These are phyloP conservation scores for Syzygium jambos DNA, from an alignment of 345 rosid genomes.

Conservation along the genomic window DNA sequence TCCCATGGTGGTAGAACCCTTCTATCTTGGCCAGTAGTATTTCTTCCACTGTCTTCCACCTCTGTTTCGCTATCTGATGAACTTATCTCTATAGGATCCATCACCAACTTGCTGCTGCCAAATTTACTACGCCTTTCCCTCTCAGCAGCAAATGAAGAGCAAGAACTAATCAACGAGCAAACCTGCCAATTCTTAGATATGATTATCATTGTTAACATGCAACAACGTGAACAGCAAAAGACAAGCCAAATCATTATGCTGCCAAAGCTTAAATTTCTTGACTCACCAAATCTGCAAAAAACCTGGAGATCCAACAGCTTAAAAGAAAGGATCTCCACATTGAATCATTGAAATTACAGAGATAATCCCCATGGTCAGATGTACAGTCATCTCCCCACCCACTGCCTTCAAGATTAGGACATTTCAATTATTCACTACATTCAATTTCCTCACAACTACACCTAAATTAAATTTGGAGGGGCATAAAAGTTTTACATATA, in stretches of 20 bases:
- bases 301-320: conserved; percentile 12
- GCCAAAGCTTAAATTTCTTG: not conserved
- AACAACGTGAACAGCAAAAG: not conserved
- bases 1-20: conserved; percentile 44
- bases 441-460: not conserved
- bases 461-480: too few species aligned
- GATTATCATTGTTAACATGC: not conserved
- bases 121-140: not conserved
- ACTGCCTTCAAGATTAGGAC: not conserved
- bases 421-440: not conserved
- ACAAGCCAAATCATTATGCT: not conserved
- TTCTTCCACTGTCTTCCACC: conserved; percentile 20
- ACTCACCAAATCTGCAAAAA: conserved; percentile 13
- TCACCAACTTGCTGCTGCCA: conserved; percentile 15
- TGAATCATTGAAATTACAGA: conserved; percentile 5
- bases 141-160: conserved; percentile 5
- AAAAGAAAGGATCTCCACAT: conserved; percentile 13
- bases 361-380: conserved; percentile 6
- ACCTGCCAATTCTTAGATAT: conserved; percentile 14
- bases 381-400: not conserved
- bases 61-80: conserved; percentile 77
- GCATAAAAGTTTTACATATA: not conserved
- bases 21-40: conserved; percentile 8
- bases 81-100: conserved; percentile 60
- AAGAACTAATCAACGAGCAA: conserved; percentile 10